Conservation (phyloP, 805 yeast species). For the Metschnikowia picachoensis region DNA sequence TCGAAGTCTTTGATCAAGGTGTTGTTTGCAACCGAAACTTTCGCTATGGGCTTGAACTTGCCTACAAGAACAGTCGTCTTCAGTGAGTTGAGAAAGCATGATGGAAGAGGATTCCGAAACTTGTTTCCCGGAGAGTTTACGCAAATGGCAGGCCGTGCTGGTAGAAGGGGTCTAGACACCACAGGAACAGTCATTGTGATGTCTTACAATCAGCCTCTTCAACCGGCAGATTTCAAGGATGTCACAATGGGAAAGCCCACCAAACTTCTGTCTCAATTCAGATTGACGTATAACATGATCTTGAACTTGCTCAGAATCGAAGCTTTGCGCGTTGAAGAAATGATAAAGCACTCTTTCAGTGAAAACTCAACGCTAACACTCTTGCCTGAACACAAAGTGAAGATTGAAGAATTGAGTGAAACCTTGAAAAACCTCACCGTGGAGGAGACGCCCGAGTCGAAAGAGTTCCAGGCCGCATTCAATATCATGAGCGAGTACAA, state of each 20-base stretch:
- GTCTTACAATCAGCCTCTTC: slow-evolving; percentile 68
- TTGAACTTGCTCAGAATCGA: slow-evolving; percentile 87
- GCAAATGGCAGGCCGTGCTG: slow-evolving; percentile 99
- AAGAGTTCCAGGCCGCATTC: slow-evolving; percentile 45
- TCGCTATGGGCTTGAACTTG: slow-evolving; percentile 96
- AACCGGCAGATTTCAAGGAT: slow-evolving; percentile 59
- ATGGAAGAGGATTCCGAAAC: slow-evolving; percentile 77
- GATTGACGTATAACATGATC: slow-evolving; percentile 94
- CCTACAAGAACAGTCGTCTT: slow-evolving; percentile 97
- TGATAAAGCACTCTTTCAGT: slow-evolving; percentile 93
- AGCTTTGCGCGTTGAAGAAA: slow-evolving; percentile 94
- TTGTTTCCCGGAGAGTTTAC: slow-evolving; percentile 95
- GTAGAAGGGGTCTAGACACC: slow-evolving; percentile 91
- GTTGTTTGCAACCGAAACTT: slow-evolving; percentile 94
- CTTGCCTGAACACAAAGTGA: slow-evolving; percentile 78
- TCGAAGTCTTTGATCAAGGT: slow-evolving; percentile 84
- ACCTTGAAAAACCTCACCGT: slow-evolving; percentile 39
- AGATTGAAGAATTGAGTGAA: slow-evolving; percentile 50
- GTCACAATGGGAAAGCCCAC: slow-evolving; percentile 89
- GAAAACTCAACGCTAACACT: slow-evolving; percentile 84
- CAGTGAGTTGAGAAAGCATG: slow-evolving; percentile 81
- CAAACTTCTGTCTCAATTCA: slow-evolving; percentile 83
- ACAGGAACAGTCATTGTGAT: slow-evolving; percentile 94
- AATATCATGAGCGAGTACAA: slow-evolving; percentile 45
- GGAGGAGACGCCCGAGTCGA: slow-evolving; percentile 32